phyloP scores from a whole-genome alignment of 768 basidiomycete species.

The Candolleomyces eurysporus region DNA sequence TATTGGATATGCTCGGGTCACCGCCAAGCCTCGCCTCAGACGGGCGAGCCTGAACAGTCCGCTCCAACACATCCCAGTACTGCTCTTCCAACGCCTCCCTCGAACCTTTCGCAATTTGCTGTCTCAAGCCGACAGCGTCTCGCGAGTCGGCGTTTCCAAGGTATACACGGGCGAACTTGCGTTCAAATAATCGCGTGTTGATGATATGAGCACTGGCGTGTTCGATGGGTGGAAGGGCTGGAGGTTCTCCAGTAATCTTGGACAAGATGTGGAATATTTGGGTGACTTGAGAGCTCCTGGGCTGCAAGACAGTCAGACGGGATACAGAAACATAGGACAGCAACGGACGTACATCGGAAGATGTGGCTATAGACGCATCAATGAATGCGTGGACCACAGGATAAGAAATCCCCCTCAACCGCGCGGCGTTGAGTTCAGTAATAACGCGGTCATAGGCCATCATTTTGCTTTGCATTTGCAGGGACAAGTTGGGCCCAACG shows the following conservation, averaged over 20 bases:
- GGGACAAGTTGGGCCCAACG: constrained; percentile 51
- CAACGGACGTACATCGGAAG: constrained; percentile 49
- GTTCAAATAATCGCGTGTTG: constrained; percentile 75
- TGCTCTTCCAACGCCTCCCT: constrained; percentile 85
- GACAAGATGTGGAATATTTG: constrained; percentile 72
- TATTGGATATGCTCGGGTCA: constrained; percentile 86
- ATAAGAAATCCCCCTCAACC: constrained; percentile 69
- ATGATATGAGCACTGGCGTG: constrained; percentile 82
- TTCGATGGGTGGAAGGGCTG: constrained; percentile 69
- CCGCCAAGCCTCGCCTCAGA: constrained; percentile 88
- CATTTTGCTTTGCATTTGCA: constrained; percentile 93
- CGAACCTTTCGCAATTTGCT: constrained; percentile 76
- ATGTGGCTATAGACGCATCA: constrained; percentile 60
- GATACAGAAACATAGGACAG: neutral
- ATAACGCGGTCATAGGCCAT: constrained; percentile 91
- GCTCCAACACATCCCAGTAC: constrained; percentile 81
- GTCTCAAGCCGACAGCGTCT: constrained; percentile 62
- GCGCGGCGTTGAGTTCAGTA: constrained; percentile 69
- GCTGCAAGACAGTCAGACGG: constrained; percentile 25
- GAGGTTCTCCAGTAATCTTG: constrained; percentile 77
- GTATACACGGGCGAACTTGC: constrained; percentile 81
- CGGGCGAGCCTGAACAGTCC: constrained; percentile 77
- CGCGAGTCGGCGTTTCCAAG: constrained; percentile 64
- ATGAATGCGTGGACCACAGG: constrained; percentile 73
- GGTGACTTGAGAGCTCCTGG: constrained; percentile 56